Conservation (phyloP, 192 early-diverging fungal genomes). For the Gorgonomyces haynaldii region DNA sequence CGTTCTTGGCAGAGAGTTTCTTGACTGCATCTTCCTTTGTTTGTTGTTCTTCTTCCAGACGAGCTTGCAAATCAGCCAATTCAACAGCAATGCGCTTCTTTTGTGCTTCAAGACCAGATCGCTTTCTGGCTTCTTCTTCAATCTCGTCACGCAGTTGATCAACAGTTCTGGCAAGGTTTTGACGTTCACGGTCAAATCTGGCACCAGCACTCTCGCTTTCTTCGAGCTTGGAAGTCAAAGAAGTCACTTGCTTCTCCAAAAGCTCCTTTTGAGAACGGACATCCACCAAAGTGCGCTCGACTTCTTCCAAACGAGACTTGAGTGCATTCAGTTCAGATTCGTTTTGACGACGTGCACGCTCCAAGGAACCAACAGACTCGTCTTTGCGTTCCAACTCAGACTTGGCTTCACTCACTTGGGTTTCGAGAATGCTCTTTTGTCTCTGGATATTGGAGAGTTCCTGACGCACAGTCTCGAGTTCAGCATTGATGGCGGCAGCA, state of each 20-base stretch:
- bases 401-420: constrained; percentile 21
- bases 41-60: constrained; percentile 51
- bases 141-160: constrained; percentile 38
- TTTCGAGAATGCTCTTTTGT: constrained; percentile 26
- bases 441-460: constrained; percentile 24
- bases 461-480: constrained; percentile 32
- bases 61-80: constrained; percentile 48
- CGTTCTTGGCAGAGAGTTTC: constrained; percentile 41
- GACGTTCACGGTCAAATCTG: constrained; percentile 42
- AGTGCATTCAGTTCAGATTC: constrained; percentile 27
- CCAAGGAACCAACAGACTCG: constrained; percentile 20
- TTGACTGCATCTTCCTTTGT: constrained; percentile 35
- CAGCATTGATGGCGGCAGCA: constrained; percentile 32
- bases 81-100: constrained; percentile 36
- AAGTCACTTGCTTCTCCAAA: constrained; percentile 54
- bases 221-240: constrained; percentile 38
- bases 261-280: constrained; percentile 47
- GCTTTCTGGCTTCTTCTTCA: constrained; percentile 35
- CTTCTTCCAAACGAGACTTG: constrained; percentile 21
- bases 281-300: constrained; percentile 55
- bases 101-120: constrained; percentile 21
- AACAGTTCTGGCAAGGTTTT: constrained; percentile 26
- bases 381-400: constrained; percentile 33
- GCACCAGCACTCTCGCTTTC: constrained; percentile 38
- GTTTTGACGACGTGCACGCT: constrained; percentile 28